phyloP scores from a whole-genome alignment of 306 rosid genomes.

The Vigna hirtella region DNA sequence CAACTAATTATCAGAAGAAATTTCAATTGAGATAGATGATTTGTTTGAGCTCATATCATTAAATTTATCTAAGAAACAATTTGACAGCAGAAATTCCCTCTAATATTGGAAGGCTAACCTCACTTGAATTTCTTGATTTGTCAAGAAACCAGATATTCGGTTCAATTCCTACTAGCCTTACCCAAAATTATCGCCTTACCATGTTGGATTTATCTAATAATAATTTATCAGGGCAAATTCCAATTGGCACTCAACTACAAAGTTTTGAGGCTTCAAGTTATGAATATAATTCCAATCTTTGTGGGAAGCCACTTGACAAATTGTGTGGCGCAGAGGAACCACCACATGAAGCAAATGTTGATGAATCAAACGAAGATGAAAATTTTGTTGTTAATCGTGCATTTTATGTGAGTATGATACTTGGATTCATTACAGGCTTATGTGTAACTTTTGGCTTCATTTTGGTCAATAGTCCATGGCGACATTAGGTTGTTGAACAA shows the following conservation, averaged over 20 bases:
- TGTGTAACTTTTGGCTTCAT: too few relatives aligned
- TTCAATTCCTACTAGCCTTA: neutral
- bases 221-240: too few relatives aligned
- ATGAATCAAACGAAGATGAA: neutral
- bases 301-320: too few relatives aligned
- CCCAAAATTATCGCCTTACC: neutral
- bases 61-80: constrained; percentile 32
- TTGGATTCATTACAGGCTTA: too few relatives aligned
- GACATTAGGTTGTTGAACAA: too few relatives aligned
- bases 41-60: neutral
- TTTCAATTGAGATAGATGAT: constrained; percentile 1
- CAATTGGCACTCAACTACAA: too few relatives aligned
- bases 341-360: neutral
- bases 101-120: neutral
- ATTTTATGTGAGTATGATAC: neutral
- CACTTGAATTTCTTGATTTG: neutral
- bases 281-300: too few relatives aligned
- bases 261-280: too few relatives aligned
- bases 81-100: neutral
- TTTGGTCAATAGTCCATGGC: too few relatives aligned
- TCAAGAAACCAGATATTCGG: neutral
- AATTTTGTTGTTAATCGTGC: neutral
- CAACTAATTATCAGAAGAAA: constrained; percentile 14
- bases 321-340: neutral
- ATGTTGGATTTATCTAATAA: too few relatives aligned